A percentile compares a stretch with the other conserved stretches of the same genome.
Evolutionary conservation across 345 rosid genomes (phyloP).

Genomic region (Erodium maritimum): DNA sequence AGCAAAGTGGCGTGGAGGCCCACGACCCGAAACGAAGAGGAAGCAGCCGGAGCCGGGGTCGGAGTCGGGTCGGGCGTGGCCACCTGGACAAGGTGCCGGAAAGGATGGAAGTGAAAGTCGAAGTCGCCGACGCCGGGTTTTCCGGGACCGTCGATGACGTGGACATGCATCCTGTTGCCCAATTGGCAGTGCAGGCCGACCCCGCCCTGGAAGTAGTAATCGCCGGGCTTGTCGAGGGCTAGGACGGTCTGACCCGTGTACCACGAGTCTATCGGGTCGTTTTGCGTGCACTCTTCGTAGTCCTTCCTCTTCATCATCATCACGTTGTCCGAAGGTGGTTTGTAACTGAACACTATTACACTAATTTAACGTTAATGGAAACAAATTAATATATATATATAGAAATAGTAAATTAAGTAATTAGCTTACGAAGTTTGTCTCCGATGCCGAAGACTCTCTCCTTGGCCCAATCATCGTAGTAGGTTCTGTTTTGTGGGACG

Average conservation of each 20-base stretch:
- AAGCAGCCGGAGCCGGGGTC: too few species aligned
- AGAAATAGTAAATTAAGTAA: too few species aligned
- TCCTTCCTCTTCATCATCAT: background rate
- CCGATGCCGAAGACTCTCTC: background rate
- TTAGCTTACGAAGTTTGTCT: background rate
- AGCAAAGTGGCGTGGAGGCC: too few species aligned
- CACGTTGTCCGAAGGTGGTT: background rate
- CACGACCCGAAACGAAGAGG: too few species aligned
- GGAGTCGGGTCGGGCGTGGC: too few species aligned
- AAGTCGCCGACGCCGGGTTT: background rate
- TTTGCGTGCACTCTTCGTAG: background rate
- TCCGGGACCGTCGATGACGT: background rate
- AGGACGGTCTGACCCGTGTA: background rate
- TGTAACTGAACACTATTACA: background rate
- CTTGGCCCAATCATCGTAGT: background rate
- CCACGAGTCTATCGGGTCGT: background rate
- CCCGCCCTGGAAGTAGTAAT: background rate
- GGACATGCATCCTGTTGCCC: background rate
- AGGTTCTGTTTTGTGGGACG: background rate
- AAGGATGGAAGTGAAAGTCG: background rate
- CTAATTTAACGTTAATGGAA: too few species aligned
- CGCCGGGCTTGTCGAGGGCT: background rate
- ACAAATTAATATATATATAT: too few species aligned
- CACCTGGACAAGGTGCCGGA: background rate
- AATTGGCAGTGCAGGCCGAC: background rate